Conservation (phyloP, 306 rosid genomes). For the Inga leiocalycina region DNA sequence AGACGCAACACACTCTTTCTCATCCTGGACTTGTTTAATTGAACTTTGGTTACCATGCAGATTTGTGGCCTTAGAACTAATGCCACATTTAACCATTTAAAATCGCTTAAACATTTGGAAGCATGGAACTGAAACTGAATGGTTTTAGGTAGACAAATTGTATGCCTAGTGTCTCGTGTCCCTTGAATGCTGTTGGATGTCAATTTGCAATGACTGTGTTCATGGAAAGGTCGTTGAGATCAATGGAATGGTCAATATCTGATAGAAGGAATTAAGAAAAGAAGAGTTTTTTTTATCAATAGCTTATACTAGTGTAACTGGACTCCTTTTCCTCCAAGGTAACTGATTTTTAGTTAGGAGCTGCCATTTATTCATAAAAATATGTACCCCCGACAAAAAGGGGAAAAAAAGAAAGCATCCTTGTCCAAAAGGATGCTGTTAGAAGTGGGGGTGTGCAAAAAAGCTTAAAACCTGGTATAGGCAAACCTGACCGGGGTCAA, state of each 20-base stretch:
- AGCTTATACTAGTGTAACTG: background rate
- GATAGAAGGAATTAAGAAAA: background rate
- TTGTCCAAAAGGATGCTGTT: background rate
- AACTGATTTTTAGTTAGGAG: background rate
- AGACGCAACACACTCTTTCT: slow-evolving; percentile 37
- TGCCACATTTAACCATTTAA: background rate
- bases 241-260: background rate
- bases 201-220: slow-evolving; percentile 13
- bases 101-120: background rate
- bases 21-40: slow-evolving; percentile 18
- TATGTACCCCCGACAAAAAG: background rate
- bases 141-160: background rate
- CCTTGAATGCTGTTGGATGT: slow-evolving; percentile 27
- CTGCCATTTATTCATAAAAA: background rate
- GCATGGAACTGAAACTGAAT: background rate
- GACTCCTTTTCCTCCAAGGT: background rate
- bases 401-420: background rate
- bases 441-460: background rate
- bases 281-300: background rate
- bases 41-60: background rate
- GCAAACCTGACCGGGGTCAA: background rate
- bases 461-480: background rate
- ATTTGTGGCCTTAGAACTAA: background rate
- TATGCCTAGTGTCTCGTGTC: slow-evolving; percentile 9
- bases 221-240: slow-evolving; percentile 18